Evolutionary conservation across 2,329 filamentous ascomycete species (phyloP).

Genomic region (Fusarium agapanthi): DNA sequence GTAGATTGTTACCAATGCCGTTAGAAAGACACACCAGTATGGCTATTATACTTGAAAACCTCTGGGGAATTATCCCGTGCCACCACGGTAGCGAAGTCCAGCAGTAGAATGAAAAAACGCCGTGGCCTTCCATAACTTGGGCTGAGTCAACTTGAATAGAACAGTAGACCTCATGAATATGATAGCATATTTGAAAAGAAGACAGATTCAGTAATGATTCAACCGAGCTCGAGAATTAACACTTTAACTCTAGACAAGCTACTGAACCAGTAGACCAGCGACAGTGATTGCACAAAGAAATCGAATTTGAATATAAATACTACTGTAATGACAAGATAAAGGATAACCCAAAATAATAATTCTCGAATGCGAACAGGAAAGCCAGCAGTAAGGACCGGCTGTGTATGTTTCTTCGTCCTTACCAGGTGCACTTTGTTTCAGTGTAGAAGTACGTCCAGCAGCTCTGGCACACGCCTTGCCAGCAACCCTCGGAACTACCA

Average conservation of each 20-base stretch:
- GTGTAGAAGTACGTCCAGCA: neutral
- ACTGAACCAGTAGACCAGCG: neutral
- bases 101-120: neutral
- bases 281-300: neutral
- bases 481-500: neutral
- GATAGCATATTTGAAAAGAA: accelerated
- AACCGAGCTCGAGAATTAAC: neutral
- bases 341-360: accelerated
- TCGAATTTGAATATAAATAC: no score
- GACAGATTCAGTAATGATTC: neutral
- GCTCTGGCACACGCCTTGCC: neutral
- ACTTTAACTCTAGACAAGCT: neutral
- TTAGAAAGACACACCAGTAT: neutral
- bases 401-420: neutral
- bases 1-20: accelerated
- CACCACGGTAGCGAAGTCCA: accelerated
- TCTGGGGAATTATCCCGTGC: neutral
- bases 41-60: neutral
- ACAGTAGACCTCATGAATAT: neutral
- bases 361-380: neutral
- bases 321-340: neutral
- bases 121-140: neutral
- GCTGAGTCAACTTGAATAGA: neutral
- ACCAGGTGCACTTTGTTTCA: neutral
- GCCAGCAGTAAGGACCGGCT: accelerated